A percentile compares a stretch with the other conserved stretches of the same genome.
phyloP scores from a whole-genome alignment of 306 rosid genomes.

The Dalbergia cultrata region DNA sequence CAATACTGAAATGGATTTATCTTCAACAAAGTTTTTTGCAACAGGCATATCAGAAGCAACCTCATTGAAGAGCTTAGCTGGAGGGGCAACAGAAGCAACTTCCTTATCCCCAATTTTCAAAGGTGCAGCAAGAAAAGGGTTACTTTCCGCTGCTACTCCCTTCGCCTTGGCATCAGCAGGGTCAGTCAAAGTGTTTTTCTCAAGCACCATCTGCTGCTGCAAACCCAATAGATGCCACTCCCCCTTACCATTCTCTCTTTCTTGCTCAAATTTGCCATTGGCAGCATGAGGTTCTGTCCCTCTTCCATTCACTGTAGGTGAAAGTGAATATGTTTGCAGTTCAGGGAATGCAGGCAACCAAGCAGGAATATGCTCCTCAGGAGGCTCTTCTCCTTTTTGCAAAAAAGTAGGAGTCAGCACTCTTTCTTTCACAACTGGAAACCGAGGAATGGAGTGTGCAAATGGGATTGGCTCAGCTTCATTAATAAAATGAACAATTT shows the following conservation, averaged over 20 bases:
- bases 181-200: slow-evolving; percentile 53
- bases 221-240: slow-evolving; percentile 58
- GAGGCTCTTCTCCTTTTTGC: slow-evolving; percentile 71
- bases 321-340: slow-evolving; percentile 54
- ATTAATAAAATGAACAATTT: slow-evolving; percentile 58
- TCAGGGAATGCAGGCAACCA: slow-evolving; percentile 93
- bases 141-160: slow-evolving; percentile 59
- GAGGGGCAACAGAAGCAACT: slow-evolving; percentile 66
- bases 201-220: slow-evolving; percentile 65
- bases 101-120: slow-evolving; percentile 78
- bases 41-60: slow-evolving; percentile 46
- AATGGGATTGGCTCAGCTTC: slow-evolving; percentile 60
- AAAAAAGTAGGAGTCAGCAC: slow-evolving; percentile 62
- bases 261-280: slow-evolving; percentile 54
- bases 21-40: slow-evolving; percentile 53
- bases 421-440: slow-evolving; percentile 73
- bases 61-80: slow-evolving; percentile 62
- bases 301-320: slow-evolving; percentile 50
- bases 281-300: slow-evolving; percentile 49
- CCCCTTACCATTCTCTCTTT: slow-evolving; percentile 59
- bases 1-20: slow-evolving; percentile 62
- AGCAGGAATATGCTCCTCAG: slow-evolving; percentile 75
- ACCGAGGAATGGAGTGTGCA: slow-evolving; percentile 65
- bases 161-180: slow-evolving; percentile 61
- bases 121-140: slow-evolving; percentile 82